Evolutionary conservation across 306 rosid species (phyloP), one percentile per base, ranked within the genome.

Genomic region (Sindora glabra): DNA sequence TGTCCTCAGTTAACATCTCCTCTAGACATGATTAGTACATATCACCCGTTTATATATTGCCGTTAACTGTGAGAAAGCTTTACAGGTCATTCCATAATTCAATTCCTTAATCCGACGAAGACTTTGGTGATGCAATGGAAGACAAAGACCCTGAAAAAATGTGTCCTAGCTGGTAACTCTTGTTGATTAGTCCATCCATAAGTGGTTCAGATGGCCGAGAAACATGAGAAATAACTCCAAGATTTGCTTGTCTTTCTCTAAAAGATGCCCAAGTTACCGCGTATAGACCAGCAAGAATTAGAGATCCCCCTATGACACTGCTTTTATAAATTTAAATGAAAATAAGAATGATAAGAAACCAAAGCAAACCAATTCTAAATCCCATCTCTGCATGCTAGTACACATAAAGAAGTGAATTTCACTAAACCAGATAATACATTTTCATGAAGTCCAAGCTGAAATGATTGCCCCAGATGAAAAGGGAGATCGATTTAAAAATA

Each of bases 301-400:
- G 69, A 57, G 75, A 59, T 44, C 99, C 99, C 12, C 99, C 98
- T n/a, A 86, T 21, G 53, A 92, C 77, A 70, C 95, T 92, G 85
- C 50, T 37, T 11, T 58, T 73, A 73, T 48, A 67, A 2, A 73
- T 16, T 30, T n/a, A n/a, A n/a, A n/a, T n/a, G 42, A 62, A 70
- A 54, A 24, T 15, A 40, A 53, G 58, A 68, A 63, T 29, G 67
- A 52, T 30, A 62, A 65, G 38, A 80, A 72, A 62, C 50, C 45
- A 22, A 24, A 50, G 41, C 13, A 50, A 56, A 19, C 24, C 42
- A 25, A 7, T n/a, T 19, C 57, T 52, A 32, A 69, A 47, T 56
- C 10, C 32, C 24, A 48, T 37, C 17, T 42, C 37, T 8, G 25
- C n/a, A 62, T 30, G 3, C 10, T 5, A 47, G 8, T 29, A 3